Base-by-base conservation (phyloP, 164 flowering plant genomes). In the Aristolochia californica region DNA sequence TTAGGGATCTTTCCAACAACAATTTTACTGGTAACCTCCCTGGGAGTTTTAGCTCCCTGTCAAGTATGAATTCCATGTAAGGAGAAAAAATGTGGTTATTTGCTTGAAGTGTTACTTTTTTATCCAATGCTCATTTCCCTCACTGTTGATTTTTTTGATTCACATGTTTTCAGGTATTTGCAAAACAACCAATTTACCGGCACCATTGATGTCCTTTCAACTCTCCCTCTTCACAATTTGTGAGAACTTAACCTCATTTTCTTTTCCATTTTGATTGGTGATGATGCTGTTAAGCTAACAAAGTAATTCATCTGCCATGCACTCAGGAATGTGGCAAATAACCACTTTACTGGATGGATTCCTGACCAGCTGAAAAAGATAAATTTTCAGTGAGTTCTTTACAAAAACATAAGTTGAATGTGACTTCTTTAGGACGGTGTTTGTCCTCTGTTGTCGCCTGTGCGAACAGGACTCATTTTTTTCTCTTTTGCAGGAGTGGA, bases 151-250 rank as follows among this genome's bases (percentile, higher is more conserved):
- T 49, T 17, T 57, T 43, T 59, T 45, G 14, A 62, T 57, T 48
- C 43, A 58, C 30, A 22, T 66, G 62, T 34, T 1, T 68, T 56
- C 74, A 93, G 98, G 85, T 82, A 78, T 66, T 74, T 93, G 78
- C 85, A 91, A 65, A 85, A 80, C 74, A 91, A 91, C 71, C 96
- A 85, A 67, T 77, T 88, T 56, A 78, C 91, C 1, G 98, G 98
- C 48, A 55, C 83, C 30, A 77, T 91, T 60, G 70, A 88, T 69
- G 91, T 82, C 72, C 91, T 91, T 70, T 85, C 83, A 16, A 73
- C 64, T 78, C 87, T 91, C 56, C 85, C 96, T 43, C 88, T 88
- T 60, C 52, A 81, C 13, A 84, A 70, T 62, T 70, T 91, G 97
- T 91, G 72, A 78, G 95, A 74, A 53, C 27, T 50, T 21, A 16